Evolutionary conservation across 2,329 filamentous ascomycete genomes (phyloP), one percentile per base, ranked within the genome.

Genomic region (Akanthomyces uredinophilus): DNA sequence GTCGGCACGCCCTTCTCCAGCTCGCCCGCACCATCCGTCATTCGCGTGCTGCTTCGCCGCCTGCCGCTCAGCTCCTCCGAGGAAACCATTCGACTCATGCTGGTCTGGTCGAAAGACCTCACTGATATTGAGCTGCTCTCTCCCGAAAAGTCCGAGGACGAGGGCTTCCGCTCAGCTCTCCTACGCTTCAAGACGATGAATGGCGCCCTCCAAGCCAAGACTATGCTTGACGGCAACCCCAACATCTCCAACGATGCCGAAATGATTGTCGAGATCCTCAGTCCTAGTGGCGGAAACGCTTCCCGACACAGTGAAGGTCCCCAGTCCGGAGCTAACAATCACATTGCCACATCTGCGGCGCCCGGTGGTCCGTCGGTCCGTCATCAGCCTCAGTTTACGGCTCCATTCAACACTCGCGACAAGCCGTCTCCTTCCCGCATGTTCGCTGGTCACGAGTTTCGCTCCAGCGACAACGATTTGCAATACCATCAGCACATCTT

Each of bases 401-500:
- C 81, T 3, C 16, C 56, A 4, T 90, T 89, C 68, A 83, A 87
- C 64, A 77, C 81, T 6, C 74, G 84, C 63, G 86, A 89, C 61
- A 86, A 79, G 69, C 80, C 87, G 55, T 84, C 87, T 29, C 85
- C 86, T 43, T 83, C 87, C 4, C 78, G 78, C 47, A 75, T 79
- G 57, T 78, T 79, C 66, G 46, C 56, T 22, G 81, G 80, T 61
- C 82, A 79, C 64, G 86, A 90, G 64, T 79, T 89, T 54, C 78
- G 83, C n/a, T 46, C 56, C 16, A 81, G 83, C 3, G 85, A 87
- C 37, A 75, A 78, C 4, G 81, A 73, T 70, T 72, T 77, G 18
- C 78, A 81, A 63, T 85, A 85, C 67, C 84, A 87, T 67, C 84
- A 87, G 66, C 86, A 79, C 64, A 75, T 91, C 29, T 92, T 91